These are phyloP conservation scores for Suhomyces pyralidae DNA, from an alignment of 805 yeast genomes.

Conservation along the genomic window DNA sequence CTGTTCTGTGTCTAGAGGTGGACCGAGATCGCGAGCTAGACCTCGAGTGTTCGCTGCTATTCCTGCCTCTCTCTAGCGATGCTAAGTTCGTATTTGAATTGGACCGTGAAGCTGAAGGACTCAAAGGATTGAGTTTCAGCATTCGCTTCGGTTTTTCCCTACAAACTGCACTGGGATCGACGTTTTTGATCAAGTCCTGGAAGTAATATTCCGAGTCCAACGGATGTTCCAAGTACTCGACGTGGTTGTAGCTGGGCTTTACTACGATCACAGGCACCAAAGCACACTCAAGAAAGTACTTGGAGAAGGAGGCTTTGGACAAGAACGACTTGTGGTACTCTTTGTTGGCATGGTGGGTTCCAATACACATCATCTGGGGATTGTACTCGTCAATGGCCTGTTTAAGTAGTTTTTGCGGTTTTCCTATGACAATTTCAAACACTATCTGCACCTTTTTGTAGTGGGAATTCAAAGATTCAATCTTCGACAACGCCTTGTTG, in stretches of 20 bases:
- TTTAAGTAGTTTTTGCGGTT: slow-evolving; percentile 37
- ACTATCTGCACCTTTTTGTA: slow-evolving; percentile 36
- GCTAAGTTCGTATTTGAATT: slow-evolving; percentile 16
- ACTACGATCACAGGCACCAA: slow-evolving; percentile 44
- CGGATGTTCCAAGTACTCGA: slow-evolving; percentile 28
- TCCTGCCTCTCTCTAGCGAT: slow-evolving; percentile 11
- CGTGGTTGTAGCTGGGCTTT: slow-evolving; percentile 35
- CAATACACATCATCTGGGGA: slow-evolving; percentile 46
- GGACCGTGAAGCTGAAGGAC: slow-evolving; percentile 17
- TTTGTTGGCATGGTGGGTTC: slow-evolving; percentile 33
- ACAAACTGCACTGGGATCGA: slow-evolving; percentile 13
- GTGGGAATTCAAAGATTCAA: slow-evolving; percentile 35
- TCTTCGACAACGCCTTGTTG: slow-evolving; percentile 23
- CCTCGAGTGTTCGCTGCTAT: not conserved
- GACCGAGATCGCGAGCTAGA: slow-evolving; percentile 14
- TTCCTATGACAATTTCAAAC: slow-evolving; percentile 40
- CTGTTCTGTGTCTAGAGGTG: slow-evolving; percentile 5
- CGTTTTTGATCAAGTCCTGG: slow-evolving; percentile 29
- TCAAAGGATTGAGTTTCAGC: slow-evolving; percentile 11
- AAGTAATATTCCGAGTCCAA: slow-evolving; percentile 36
- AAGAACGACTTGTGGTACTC: slow-evolving; percentile 25
- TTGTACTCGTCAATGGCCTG: slow-evolving; percentile 40
- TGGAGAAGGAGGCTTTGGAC: slow-evolving; percentile 34
- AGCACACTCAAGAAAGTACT: slow-evolving; percentile 41
- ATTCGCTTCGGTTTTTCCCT: slow-evolving; percentile 18